Evolutionary conservation across 257 asterid genomes (phyloP).

Genomic region (Capsicum rhomboideum): DNA sequence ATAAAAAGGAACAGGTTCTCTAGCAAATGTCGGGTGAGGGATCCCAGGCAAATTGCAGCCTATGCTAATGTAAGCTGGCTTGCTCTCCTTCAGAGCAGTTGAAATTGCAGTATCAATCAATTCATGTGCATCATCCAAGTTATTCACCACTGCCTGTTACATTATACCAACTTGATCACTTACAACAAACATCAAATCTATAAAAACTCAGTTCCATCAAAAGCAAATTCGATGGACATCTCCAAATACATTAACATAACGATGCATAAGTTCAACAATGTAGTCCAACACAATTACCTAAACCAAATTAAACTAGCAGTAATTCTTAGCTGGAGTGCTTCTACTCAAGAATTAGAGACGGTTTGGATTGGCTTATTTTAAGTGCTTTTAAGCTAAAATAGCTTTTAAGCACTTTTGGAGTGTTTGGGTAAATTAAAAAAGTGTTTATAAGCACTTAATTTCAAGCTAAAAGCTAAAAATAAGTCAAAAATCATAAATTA

Average conservation of each 20-base stretch:
- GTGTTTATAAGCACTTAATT: too few species aligned
- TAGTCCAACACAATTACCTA: background rate
- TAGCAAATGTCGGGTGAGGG: constrained; percentile 26
- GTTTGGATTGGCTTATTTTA: too few species aligned
- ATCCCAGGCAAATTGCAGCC: constrained; percentile 20
- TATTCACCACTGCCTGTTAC: constrained; percentile 26
- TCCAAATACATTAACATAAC: background rate
- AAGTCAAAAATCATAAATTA: too few species aligned
- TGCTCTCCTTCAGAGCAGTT: constrained; percentile 26
- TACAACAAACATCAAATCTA: background rate
- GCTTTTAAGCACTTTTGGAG: too few species aligned
- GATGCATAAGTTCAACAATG: background rate
- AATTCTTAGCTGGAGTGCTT: background rate
- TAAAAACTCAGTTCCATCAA: background rate
- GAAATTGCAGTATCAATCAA: constrained; percentile 30
- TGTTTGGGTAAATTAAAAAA: too few species aligned
- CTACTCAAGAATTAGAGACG: background rate
- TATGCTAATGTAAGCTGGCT: constrained; percentile 28
- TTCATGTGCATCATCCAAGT: constrained; percentile 14
- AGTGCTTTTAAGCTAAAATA: too few species aligned
- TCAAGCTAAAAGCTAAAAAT: too few species aligned
- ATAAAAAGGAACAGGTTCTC: constrained; percentile 24
- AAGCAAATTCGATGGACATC: background rate
- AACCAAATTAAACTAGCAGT: background rate
- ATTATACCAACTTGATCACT: background rate